Evolutionary conservation across 495 filamentous ascomycete species (phyloP).

Genomic region (Hyaloscypha finlandica): DNA sequence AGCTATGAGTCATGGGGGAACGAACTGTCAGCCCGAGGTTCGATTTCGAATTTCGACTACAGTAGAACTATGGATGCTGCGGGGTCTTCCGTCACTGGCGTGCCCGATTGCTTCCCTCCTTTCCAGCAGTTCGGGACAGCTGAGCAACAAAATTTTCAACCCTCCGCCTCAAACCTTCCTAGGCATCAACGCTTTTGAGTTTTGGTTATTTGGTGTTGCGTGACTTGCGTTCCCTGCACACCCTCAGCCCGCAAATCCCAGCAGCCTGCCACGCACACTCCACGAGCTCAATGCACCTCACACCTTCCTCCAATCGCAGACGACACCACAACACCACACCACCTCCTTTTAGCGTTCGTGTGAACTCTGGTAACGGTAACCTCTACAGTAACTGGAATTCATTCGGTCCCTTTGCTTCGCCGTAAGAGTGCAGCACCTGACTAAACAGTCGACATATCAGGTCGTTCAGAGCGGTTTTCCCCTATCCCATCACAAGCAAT

Average conservation of each 20-base stretch:
- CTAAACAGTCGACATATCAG: too few relatives aligned
- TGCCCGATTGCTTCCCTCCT: not conserved
- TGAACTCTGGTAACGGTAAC: not conserved
- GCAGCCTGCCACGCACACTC: not conserved
- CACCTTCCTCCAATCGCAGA: not conserved
- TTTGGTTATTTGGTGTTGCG: too few relatives aligned
- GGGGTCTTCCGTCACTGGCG: not conserved
- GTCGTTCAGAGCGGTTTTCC: too few relatives aligned
- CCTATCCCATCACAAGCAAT: too few relatives aligned
- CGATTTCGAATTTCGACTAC: too few relatives aligned
- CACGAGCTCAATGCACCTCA: not conserved
- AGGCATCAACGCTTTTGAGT: not conserved
- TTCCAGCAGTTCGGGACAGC: too few relatives aligned
- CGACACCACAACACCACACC: not conserved
- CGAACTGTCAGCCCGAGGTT: too few relatives aligned
- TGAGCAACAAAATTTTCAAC: not conserved
- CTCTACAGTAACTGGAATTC: not conserved
- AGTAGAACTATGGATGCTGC: too few relatives aligned
- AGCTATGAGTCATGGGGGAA: too few relatives aligned
- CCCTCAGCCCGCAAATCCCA: not conserved
- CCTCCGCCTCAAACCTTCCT: not conserved
- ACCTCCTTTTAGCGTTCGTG: not conserved
- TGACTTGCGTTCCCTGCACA: not conserved
- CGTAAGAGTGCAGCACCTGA: not conserved
- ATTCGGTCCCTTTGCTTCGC: not conserved